Evolutionary conservation across 768 basidiomycete species (phyloP).

Genomic region (Kwoniella mangroviensis): DNA sequence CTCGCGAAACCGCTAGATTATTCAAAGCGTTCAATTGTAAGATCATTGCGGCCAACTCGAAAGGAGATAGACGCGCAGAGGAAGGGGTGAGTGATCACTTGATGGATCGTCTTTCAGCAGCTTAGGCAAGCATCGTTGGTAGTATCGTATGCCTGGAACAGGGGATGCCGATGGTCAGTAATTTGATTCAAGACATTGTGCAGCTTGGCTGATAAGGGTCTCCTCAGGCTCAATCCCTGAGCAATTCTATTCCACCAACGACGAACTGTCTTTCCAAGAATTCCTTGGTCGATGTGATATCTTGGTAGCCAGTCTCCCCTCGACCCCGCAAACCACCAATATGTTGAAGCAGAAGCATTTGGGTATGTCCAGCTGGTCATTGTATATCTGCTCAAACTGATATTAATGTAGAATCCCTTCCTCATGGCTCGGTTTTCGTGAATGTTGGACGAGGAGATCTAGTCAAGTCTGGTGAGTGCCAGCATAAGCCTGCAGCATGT

Average conservation of each 20-base stretch:
- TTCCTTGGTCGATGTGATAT: slow-evolving; percentile 47
- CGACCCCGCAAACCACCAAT: slow-evolving; percentile 41
- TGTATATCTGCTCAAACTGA: background rate
- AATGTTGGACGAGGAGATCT: slow-evolving; percentile 58
- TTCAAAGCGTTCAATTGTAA: slow-evolving; percentile 42
- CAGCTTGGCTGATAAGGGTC: background rate
- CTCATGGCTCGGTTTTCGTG: slow-evolving; percentile 51
- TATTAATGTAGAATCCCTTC: slow-evolving; percentile 34
- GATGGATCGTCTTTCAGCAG: no score
- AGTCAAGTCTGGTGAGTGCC: slow-evolving; percentile 49
- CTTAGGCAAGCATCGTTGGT: background rate
- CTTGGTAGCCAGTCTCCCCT: slow-evolving; percentile 50
- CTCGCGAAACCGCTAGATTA: slow-evolving; percentile 48
- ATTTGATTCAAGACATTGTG: background rate
- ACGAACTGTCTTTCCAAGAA: slow-evolving; percentile 33
- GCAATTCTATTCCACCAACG: slow-evolving; percentile 39
- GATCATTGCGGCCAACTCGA: slow-evolving; percentile 54
- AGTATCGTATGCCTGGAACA: slow-evolving; percentile 51
- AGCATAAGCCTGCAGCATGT: background rate
- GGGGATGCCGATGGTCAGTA: slow-evolving; percentile 46
- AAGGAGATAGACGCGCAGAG: slow-evolving; percentile 41
- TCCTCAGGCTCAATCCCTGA: slow-evolving; percentile 40
- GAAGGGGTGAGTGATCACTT: slow-evolving; percentile 39
- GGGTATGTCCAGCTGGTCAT: slow-evolving; percentile 31
- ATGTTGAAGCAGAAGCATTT: slow-evolving; percentile 41